Conservation (phyloP, 1,284 basidiomycete genomes). For the Wolfiporia cocos region DNA sequence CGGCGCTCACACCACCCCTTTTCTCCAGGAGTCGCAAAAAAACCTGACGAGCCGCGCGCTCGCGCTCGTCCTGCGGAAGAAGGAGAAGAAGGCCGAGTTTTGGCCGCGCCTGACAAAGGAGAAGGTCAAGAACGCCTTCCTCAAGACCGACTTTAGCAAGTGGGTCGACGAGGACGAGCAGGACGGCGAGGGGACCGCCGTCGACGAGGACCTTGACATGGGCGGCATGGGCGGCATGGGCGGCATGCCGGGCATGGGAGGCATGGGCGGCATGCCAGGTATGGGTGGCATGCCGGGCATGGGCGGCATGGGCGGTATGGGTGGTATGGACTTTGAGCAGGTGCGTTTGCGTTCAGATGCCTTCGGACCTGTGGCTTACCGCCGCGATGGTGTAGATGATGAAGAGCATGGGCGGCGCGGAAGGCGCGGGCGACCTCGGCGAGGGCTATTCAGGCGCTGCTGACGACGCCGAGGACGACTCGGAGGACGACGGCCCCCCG, state of each 20-base stretch:
- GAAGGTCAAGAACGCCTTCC: conserved; percentile 70
- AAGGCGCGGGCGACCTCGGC: conserved; percentile 27
- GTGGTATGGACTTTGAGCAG: conserved; percentile 54
- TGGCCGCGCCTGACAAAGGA: conserved; percentile 91
- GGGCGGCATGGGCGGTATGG: conserved; percentile 41
- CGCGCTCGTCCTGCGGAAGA: conserved; percentile 71
- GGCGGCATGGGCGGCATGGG: conserved; percentile 39
- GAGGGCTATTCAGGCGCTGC: conserved; percentile 29
- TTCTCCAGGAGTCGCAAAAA: conserved; percentile 55
- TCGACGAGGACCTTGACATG: conserved; percentile 39
- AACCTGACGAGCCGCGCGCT: conserved; percentile 64
- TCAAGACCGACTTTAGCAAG: conserved; percentile 90
- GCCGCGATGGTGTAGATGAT: conserved; percentile 47
- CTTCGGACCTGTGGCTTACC: background rate
- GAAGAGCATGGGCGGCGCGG: conserved; percentile 49
- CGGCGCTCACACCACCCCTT: background rate
- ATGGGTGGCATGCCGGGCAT: conserved; percentile 44
- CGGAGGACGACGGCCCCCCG: conserved; percentile 66
- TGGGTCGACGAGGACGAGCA: conserved; percentile 98
- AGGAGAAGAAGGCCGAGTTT: conserved; percentile 68
- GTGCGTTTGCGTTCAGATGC: conserved; percentile 26
- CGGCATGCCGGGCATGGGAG: conserved; percentile 48
- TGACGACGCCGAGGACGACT: conserved; percentile 42
- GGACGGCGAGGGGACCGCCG: conserved; percentile 43
- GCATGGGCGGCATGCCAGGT: conserved; percentile 35